Evolutionary conservation across 2,329 filamentous ascomycete species (phyloP).

Genomic region (Fusarium verticillioides): DNA sequence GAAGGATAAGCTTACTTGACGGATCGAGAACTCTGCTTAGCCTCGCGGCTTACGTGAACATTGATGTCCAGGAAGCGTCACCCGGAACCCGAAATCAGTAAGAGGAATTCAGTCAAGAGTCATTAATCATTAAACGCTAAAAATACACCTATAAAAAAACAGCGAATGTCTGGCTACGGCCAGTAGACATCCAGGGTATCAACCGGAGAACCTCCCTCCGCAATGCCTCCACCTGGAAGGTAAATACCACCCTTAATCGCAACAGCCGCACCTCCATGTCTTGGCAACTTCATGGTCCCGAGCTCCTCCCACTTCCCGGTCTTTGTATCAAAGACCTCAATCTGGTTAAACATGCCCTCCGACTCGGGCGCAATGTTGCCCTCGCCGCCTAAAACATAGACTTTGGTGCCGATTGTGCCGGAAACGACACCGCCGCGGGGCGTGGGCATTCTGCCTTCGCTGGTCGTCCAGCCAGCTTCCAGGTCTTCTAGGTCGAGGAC

Average conservation of each 20-base stretch:
- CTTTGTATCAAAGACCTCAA: slow-evolving; percentile 45
- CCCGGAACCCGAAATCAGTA: background rate
- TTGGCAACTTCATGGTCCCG: slow-evolving; percentile 46
- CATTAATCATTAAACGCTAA: slow-evolving; percentile 3
- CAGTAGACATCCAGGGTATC: slow-evolving; percentile 30
- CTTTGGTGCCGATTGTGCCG: slow-evolving; percentile 39
- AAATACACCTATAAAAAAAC: background rate
- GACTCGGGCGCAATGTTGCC: slow-evolving; percentile 41
- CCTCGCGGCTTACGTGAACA: background rate
- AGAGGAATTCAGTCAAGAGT: background rate
- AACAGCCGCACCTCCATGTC: slow-evolving; percentile 50
- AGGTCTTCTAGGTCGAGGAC: slow-evolving; percentile 46
- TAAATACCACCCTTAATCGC: slow-evolving; percentile 44
- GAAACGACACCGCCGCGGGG: slow-evolving; percentile 50
- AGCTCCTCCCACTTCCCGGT: slow-evolving; percentile 45
- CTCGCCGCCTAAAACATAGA: slow-evolving; percentile 54
- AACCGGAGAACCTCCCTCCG: slow-evolving; percentile 31
- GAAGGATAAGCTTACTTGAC: background rate
- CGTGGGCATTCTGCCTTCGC: slow-evolving; percentile 49
- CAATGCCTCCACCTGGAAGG: slow-evolving; percentile 50
- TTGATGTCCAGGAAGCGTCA: accelerated
- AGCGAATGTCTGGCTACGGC: background rate
- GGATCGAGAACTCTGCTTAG: background rate
- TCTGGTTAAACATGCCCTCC: slow-evolving; percentile 45
- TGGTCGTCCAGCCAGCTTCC: slow-evolving; percentile 44